These are phyloP conservation scores for Fusarium mexicanum DNA, from an alignment of 2,329 filamentous ascomycete species.

Conservation along the genomic window DNA sequence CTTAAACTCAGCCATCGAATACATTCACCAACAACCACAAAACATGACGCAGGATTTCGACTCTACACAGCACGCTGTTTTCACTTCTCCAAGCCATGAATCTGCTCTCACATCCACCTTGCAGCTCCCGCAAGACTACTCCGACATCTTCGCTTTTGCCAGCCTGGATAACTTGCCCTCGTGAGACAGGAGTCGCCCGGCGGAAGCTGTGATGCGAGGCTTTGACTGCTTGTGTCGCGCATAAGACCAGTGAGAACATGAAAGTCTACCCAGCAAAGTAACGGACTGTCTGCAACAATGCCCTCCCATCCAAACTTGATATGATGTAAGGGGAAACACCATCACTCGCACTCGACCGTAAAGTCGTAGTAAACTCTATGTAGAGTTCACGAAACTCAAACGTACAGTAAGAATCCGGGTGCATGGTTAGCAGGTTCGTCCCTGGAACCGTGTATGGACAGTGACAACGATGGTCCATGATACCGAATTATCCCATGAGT, in stretches of 20 bases:
- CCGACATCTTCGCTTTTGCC: background rate
- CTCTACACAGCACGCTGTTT: too few species aligned
- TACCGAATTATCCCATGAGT: too few species aligned
- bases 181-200: background rate
- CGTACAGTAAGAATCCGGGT: background rate
- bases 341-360: background rate
- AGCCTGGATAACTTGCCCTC: background rate
- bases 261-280: too few species aligned
- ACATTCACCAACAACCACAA: rapidly evolving
- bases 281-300: background rate
- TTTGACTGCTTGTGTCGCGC: background rate
- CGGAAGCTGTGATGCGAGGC: background rate
- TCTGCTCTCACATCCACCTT: background rate
- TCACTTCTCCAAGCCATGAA: too few species aligned
- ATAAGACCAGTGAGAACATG: background rate
- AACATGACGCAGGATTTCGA: background rate
- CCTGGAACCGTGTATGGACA: too few species aligned
- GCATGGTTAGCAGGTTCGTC: rapidly evolving
- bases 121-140: background rate
- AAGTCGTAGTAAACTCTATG: background rate
- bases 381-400: background rate
- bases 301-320: background rate
- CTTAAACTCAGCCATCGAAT: rapidly evolving
- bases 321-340: background rate
- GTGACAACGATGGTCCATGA: too few species aligned